Base-by-base conservation (phyloP, 139 green algal genomes). In the Pseudopediastrum boryanum region DNA sequence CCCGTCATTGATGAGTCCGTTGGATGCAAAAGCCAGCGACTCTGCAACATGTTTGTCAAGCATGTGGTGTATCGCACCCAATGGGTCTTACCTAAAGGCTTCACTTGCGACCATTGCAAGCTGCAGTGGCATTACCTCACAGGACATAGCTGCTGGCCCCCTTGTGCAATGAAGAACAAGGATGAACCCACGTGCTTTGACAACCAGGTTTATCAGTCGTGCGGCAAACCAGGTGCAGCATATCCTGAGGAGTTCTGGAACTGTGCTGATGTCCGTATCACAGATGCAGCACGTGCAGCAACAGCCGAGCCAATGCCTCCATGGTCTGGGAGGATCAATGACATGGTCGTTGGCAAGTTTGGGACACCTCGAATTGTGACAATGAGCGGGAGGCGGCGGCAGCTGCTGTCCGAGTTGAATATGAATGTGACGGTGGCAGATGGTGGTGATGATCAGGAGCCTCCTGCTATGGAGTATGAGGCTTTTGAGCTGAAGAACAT, bases 191-290 rank as follows among this genome's bases (percentile, higher is more conserved):
- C 63, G 16, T 81, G 75, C 39, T 13, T 44, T 25, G 67, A 75
- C 46, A 58, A 56, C 13, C 75, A 81, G 46, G 46, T 68, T 23
- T 81, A 41, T 29, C 36, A 10, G 9, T 16, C 42, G 23, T 81
- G 75, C 50, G 75, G 75, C 23, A 67, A 35, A 2, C 16, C 10
- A 6, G 62, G 75, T 42, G 41, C 44, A 1, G 25, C 50, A 21
- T 81, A 81, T 35, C 75, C 75, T 6, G 75, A 81, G 75, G 29
- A 54, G 3, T 81, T 81, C 44, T 73, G 46, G 61, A 81, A 81
- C 62, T 81, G 74, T 36, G 43, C 43, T 25, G 43, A 44, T 21
- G 62, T 66, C 23, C 9, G 10, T 8, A n/a, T 66, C 25, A 23
- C 9, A 9, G 9, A 23, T 23, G 56, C 56, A 29, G 56, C 56